Conservation (phyloP, 106 monocot species). For the Platanthera guangdongensis region DNA sequence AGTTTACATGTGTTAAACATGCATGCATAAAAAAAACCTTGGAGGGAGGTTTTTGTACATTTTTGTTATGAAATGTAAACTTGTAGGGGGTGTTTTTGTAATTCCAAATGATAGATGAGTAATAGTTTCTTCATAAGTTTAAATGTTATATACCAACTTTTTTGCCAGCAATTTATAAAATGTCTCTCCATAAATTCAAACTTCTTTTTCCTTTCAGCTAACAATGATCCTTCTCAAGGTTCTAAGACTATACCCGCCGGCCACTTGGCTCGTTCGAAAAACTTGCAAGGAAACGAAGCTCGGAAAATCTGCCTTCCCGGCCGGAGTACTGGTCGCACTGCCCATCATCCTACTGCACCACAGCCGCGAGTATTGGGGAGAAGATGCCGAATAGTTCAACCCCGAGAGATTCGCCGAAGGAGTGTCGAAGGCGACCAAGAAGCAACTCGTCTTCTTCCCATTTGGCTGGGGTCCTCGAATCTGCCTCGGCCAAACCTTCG, state of each 20-base stretch:
- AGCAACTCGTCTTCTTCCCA: background rate
- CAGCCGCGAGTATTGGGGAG: background rate
- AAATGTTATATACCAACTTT: no score
- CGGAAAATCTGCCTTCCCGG: background rate
- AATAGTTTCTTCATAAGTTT: no score
- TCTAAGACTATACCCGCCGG: constrained; percentile 49
- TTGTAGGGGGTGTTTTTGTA: no score
- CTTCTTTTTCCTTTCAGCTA: constrained; percentile 13
- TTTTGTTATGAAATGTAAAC: no score
- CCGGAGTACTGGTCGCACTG: background rate
- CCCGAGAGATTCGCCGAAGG: constrained; percentile 1
- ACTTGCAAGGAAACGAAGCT: constrained; percentile 6
- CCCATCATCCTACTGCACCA: constrained; percentile 12
- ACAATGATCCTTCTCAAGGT: constrained; percentile 52
- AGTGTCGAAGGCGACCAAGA: background rate
- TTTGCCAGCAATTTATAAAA: no score
- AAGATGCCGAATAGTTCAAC: constrained; percentile 4
- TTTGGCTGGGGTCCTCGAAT: constrained; percentile 1
- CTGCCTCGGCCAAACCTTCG: no score
- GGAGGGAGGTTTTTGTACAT: no score
- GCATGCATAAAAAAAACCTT: no score
- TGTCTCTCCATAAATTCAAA: no score
- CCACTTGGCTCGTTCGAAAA: constrained; percentile 1
- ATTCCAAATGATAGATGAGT: no score
- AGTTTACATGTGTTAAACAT: no score